phyloP scores from a whole-genome alignment of 352 stramenopile species.

The Phytopythium mirpurense region DNA sequence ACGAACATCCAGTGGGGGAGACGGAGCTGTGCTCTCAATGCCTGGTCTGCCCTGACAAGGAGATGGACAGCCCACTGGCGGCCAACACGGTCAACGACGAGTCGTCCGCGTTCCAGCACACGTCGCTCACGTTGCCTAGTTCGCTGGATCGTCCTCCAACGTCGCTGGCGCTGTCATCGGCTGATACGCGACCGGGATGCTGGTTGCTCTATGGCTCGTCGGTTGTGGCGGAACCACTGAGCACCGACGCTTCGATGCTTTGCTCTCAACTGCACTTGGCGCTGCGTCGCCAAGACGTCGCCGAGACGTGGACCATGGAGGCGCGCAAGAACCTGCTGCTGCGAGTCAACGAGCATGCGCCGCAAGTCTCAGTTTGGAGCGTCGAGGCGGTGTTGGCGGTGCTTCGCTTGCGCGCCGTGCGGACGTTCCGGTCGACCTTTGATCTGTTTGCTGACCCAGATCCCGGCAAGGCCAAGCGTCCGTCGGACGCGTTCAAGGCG shows the following conservation, averaged over 20 bases:
- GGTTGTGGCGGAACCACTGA: neutral
- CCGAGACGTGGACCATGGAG: conserved; percentile 5
- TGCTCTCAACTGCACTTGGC: neutral
- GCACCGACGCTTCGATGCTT: neutral
- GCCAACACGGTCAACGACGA: neutral
- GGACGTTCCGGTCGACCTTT: neutral
- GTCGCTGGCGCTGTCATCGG: neutral
- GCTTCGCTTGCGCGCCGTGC: neutral
- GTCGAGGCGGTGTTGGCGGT: neutral
- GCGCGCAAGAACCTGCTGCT: conserved; percentile 6
- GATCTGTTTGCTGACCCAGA: neutral
- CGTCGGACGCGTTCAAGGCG: neutral
- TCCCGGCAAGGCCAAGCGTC: too few relatives aligned
- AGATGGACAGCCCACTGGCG: neutral
- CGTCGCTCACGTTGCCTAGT: neutral
- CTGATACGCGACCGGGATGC: too few relatives aligned
- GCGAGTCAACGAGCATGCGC: neutral
- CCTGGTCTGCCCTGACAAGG: neutral
- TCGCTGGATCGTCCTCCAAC: neutral
- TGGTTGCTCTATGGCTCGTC: neutral
- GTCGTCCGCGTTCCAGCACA: neutral
- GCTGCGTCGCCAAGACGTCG: neutral
- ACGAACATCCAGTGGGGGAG: neutral
- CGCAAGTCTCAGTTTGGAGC: neutral
- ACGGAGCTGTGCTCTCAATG: neutral